Conservation (phyloP, 805 yeast species). For the Spathaspora arborariae region DNA sequence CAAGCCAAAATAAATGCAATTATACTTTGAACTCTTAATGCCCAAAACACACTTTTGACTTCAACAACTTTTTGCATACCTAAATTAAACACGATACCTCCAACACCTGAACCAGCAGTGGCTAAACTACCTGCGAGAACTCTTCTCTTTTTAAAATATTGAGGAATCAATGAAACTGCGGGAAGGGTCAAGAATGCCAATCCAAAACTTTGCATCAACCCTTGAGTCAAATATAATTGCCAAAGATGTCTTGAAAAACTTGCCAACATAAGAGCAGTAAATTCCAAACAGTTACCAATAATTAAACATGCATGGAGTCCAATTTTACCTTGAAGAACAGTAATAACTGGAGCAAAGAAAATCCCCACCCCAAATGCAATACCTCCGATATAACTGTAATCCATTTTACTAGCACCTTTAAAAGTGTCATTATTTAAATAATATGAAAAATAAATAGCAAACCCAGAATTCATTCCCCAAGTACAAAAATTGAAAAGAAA, state of each 20-base stretch:
- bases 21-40: conserved; percentile 46
- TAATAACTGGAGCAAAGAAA: conserved; percentile 48
- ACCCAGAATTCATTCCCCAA: conserved; percentile 74
- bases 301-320: conserved; percentile 40
- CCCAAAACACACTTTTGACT: conserved; percentile 42
- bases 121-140: conserved; percentile 49
- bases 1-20: conserved; percentile 25
- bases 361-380: conserved; percentile 56
- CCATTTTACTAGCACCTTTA: conserved; percentile 51
- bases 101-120: conserved; percentile 50
- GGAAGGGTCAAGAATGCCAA: conserved; percentile 58
- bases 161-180: conserved; percentile 57
- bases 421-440: conserved; percentile 51
- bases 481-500: conserved; percentile 51
- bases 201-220: conserved; percentile 58
- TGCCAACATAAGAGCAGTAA: conserved; percentile 56
- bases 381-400: conserved; percentile 69
- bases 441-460: conserved; percentile 57
- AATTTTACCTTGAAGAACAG: conserved; percentile 40
- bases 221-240: conserved; percentile 69
- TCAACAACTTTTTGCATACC: conserved; percentile 45
- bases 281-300: conserved; percentile 49
- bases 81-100: conserved; percentile 48
- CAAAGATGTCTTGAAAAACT: conserved; percentile 55
- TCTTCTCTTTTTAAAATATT: conserved; percentile 64